These are phyloP conservation scores for Nakazawaea laoshanensis DNA, from an alignment of 805 yeast genomes.

Conservation along the genomic window DNA sequence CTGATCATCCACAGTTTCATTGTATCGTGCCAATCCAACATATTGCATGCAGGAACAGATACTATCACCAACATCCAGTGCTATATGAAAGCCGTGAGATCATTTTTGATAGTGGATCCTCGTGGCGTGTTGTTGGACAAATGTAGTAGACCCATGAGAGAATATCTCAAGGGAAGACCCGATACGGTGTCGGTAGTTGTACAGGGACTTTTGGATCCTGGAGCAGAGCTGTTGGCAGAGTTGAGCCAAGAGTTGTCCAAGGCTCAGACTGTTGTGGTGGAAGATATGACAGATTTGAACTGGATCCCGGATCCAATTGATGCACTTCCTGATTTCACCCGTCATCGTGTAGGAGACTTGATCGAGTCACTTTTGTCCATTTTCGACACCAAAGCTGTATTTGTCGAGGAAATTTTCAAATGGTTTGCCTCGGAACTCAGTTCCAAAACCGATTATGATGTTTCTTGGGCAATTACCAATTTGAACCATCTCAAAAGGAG, in stretches of 20 bases:
- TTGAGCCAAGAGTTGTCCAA: constrained; percentile 43
- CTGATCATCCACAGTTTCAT: constrained; percentile 44
- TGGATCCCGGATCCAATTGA: constrained; percentile 89
- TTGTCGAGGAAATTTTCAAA: constrained; percentile 55
- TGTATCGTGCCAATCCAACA: constrained; percentile 28
- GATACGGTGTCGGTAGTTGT: constrained; percentile 70
- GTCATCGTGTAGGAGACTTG: constrained; percentile 52
- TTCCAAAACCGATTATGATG: constrained; percentile 28
- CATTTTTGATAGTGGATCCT: constrained; percentile 76
- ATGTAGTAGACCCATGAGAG: constrained; percentile 68
- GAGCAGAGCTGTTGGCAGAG: constrained; percentile 39
- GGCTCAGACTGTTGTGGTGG: constrained; percentile 19
- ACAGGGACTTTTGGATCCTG: constrained; percentile 51
- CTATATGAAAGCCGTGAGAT: constrained; percentile 63
- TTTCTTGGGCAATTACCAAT: constrained; percentile 29
- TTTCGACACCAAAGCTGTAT: constrained; percentile 59
- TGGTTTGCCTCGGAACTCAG: constrained; percentile 54
- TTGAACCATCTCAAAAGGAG: constrained; percentile 49
- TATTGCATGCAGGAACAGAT: constrained; percentile 75
- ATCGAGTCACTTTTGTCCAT: constrained; percentile 66
- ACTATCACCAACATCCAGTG: constrained; percentile 64
- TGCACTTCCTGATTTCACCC: constrained; percentile 78
- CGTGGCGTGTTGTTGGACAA: constrained; percentile 75
- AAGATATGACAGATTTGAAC: constrained; percentile 37
- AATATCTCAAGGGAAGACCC: constrained; percentile 59